These are phyloP conservation scores for Podaxis sp. DNA, from an alignment of 768 basidiomycete species.

Conservation along the genomic window DNA sequence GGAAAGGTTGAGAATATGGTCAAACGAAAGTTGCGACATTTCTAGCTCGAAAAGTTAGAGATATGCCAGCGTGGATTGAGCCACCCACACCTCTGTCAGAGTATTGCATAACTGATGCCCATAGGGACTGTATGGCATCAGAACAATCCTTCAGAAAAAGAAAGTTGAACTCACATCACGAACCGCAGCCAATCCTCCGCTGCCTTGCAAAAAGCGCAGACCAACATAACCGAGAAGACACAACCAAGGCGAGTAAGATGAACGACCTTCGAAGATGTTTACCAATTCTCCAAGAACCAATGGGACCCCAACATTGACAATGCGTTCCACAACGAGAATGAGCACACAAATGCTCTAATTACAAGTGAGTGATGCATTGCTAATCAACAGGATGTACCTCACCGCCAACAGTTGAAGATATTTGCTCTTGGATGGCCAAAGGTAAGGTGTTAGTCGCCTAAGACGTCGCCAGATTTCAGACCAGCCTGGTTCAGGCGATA, in stretches of 20 bases:
- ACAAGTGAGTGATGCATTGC: slow-evolving; percentile 5
- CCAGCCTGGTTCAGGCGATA: slow-evolving; percentile 66
- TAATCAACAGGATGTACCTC: slow-evolving; percentile 19
- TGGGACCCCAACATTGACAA: slow-evolving; percentile 73
- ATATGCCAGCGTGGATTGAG: neutral
- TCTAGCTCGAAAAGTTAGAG: slow-evolving; percentile 33
- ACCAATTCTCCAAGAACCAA: slow-evolving; percentile 67
- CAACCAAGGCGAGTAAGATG: slow-evolving; percentile 55
- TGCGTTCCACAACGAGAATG: slow-evolving; percentile 67
- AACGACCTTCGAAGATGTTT: slow-evolving; percentile 43
- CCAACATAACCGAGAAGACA: slow-evolving; percentile 64
- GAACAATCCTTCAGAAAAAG: neutral
- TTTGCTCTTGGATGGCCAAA: slow-evolving; percentile 73
- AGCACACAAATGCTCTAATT: slow-evolving; percentile 59
- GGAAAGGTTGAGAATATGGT: slow-evolving; percentile 83
- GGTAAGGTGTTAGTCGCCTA: slow-evolving; percentile 64
- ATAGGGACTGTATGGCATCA: slow-evolving; percentile 45
- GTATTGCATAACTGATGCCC: slow-evolving; percentile 88
- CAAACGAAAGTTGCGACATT: slow-evolving; percentile 83
- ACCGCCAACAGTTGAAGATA: slow-evolving; percentile 70
- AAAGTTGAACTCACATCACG: slow-evolving; percentile 39
- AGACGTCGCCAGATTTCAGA: slow-evolving; percentile 63
- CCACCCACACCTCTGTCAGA: slow-evolving; percentile 58
- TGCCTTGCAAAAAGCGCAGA: slow-evolving; percentile 71
- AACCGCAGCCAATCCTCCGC: slow-evolving; percentile 69